Evolutionary conservation across 106 monocot genomes (phyloP).

Genomic region (Apostasia ramifera): DNA sequence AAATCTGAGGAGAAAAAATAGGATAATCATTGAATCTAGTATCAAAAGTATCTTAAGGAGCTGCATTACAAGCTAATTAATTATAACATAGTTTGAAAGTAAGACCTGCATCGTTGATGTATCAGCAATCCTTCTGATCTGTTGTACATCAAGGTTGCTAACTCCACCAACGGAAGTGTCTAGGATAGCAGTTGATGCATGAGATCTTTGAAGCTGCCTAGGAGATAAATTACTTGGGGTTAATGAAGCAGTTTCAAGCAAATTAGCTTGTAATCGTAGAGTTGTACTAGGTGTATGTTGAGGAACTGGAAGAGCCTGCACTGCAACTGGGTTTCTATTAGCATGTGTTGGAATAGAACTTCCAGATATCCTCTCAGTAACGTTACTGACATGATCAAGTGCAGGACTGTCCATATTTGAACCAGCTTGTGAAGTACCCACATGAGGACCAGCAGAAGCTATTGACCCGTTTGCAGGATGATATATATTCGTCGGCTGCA

Average conservation of each 20-base stretch:
- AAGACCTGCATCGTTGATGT: constrained; percentile 28
- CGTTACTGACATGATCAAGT: constrained; percentile 6
- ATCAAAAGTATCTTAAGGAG: too few species aligned
- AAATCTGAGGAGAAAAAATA: too few species aligned
- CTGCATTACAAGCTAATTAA: background rate
- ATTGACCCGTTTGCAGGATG: constrained; percentile 8
- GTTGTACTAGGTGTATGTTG: constrained; percentile 15
- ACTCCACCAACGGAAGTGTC: constrained; percentile 9
- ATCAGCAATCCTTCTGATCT: constrained; percentile 11
- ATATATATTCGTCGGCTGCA: constrained; percentile 3
- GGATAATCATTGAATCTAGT: too few species aligned
- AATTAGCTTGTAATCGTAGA: constrained; percentile 1
- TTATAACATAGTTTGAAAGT: too few species aligned
- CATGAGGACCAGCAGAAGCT: background rate
- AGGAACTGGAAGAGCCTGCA: constrained; percentile 50
- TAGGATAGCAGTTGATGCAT: background rate
- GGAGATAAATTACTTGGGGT: constrained; percentile 1
- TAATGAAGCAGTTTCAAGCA: background rate
- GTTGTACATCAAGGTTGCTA: constrained; percentile 11
- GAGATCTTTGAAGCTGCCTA: constrained; percentile 10
- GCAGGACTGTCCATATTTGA: constrained; percentile 25
- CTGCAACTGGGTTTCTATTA: constrained; percentile 25
- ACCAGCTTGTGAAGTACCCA: constrained; percentile 16
- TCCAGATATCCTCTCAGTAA: constrained; percentile 8
- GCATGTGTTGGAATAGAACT: constrained; percentile 16